Evolutionary conservation across 1,139 yeast species (phyloP).

Genomic region (Yamadazyma kanchanaburiensis): DNA sequence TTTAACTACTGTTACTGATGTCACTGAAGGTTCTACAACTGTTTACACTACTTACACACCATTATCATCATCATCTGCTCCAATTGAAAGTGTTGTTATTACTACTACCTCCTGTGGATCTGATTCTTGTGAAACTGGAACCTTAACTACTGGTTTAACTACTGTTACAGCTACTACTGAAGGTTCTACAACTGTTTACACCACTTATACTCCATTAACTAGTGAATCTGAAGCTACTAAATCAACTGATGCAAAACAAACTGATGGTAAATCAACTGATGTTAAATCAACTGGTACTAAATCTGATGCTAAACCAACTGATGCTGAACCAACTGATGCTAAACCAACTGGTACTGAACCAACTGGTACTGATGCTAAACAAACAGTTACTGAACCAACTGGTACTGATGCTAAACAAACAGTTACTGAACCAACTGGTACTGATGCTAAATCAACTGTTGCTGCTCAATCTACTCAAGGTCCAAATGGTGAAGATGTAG

Average conservation of each 20-base stretch:
- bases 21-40: slow-evolving; percentile 2
- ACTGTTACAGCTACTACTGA: neutral
- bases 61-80: too few species aligned
- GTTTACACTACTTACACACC: neutral
- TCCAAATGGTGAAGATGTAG: slow-evolving; percentile 1
- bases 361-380: slow-evolving; percentile 1
- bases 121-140: too few species aligned
- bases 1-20: slow-evolving; percentile 2
- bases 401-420: neutral
- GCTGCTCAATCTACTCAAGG: slow-evolving; percentile 1
- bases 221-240: slow-evolving; percentile 3
- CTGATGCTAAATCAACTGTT: neutral
- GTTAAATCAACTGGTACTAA: slow-evolving; percentile 4
- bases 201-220: too few species aligned
- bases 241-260: slow-evolving; percentile 4
- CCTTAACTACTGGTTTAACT: neutral
- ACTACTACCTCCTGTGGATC: too few species aligned
- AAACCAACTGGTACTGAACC: slow-evolving; percentile 1
- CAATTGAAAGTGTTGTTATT: too few species aligned
- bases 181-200: slow-evolving; percentile 1
- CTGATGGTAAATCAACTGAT: slow-evolving; percentile 6
- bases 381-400: slow-evolving; percentile 1
- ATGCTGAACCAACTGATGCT: neutral
- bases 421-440: slow-evolving; percentile 1
- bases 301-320: slow-evolving; percentile 1